Evolutionary conservation across 2,329 filamentous ascomycete genomes (phyloP).

Genomic region (Colletotrichum chlorophyti): DNA sequence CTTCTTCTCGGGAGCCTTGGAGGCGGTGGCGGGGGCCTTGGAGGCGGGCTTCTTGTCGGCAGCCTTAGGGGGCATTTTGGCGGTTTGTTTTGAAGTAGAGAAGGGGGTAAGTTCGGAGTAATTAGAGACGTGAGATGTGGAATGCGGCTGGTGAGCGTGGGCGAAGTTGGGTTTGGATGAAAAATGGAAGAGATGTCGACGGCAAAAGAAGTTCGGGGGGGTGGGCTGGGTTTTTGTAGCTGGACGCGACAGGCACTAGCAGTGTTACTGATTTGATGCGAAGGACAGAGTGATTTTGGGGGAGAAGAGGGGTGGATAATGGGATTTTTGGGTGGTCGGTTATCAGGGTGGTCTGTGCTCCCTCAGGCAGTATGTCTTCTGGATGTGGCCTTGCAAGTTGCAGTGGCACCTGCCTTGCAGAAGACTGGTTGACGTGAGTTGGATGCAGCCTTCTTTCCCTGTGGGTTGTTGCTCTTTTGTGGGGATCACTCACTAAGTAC

Average conservation of each 20-base stretch:
- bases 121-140: constrained; percentile 14
- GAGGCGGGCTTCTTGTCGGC: constrained; percentile 99
- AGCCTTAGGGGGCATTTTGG: constrained; percentile 95
- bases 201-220: constrained; percentile 55
- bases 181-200: constrained; percentile 52
- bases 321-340: background rate
- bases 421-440: too few relatives aligned
- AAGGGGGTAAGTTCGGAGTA: constrained; percentile 16
- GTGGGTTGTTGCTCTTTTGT: too few relatives aligned
- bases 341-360: constrained; percentile 5
- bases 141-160: constrained; percentile 33
- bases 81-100: constrained; percentile 15
- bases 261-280: constrained; percentile 62
- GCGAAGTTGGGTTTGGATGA: constrained; percentile 41
- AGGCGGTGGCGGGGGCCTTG: constrained; percentile 85
- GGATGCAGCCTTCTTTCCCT: too few relatives aligned
- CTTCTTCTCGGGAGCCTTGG: constrained; percentile 89
- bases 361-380: too few relatives aligned
- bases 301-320: constrained; percentile 4
- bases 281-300: constrained; percentile 38
- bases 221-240: constrained; percentile 66
- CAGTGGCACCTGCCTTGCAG: too few relatives aligned
- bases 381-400: too few relatives aligned
- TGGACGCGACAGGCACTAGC: constrained; percentile 58
- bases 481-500: too few relatives aligned